Evolutionary conservation across 1,284 basidiomycete species (phyloP).

Genomic region (Apiotrichum sp.): DNA sequence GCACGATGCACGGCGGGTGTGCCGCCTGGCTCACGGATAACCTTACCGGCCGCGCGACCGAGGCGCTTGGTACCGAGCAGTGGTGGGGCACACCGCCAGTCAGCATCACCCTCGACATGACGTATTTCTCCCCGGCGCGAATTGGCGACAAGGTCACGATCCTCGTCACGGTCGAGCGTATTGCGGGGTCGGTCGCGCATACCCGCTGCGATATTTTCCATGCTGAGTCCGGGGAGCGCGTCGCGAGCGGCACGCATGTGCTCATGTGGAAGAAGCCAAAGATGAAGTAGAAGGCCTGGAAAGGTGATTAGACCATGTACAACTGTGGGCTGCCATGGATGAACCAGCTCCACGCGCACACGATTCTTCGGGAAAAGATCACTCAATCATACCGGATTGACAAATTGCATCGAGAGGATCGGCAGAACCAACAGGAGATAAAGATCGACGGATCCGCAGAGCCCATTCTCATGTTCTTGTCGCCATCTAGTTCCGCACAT

Average conservation of each 20-base stretch:
- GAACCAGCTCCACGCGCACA: too few species aligned
- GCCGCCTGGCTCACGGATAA: conserved; percentile 12
- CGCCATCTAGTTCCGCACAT: too few species aligned
- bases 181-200: conserved; percentile 6
- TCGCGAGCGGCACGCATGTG: conserved; percentile 10
- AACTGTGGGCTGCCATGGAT: too few species aligned
- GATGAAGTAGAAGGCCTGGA: neutral
- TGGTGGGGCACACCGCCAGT: conserved; percentile 7
- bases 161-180: conserved; percentile 11
- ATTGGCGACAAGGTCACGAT: conserved; percentile 1
- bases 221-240: neutral
- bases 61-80: neutral
- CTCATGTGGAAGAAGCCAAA: conserved; percentile 9
- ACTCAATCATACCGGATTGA: too few species aligned
- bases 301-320: too few species aligned
- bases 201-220: conserved; percentile 9
- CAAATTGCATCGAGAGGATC: too few species aligned
- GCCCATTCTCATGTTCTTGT: too few species aligned
- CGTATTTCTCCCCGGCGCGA: conserved; percentile 7
- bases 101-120: conserved; percentile 12
- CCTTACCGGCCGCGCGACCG: conserved; percentile 6
- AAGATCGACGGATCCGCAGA: too few species aligned
- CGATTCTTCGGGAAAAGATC: too few species aligned
- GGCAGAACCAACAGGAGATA: too few species aligned
- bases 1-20: conserved; percentile 10